phyloP scores from a whole-genome alignment of 75 land plant species.

The Larix kaempferi region DNA sequence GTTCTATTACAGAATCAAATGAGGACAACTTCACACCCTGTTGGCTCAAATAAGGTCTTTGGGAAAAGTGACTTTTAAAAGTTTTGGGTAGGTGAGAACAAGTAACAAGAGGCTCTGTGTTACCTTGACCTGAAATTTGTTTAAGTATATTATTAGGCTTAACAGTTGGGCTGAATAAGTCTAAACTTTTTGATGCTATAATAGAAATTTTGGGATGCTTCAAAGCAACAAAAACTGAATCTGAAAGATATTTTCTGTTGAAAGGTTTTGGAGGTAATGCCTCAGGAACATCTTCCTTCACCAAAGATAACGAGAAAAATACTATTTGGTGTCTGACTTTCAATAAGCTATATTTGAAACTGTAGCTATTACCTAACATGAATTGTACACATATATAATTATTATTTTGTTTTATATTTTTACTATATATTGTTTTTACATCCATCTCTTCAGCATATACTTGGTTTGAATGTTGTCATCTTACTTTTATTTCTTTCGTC shows the following conservation, averaged over 20 bases:
- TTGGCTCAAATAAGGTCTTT: neutral
- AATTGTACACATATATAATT: neutral
- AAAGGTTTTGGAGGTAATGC: conserved; percentile 54
- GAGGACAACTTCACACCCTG: too few relatives aligned
- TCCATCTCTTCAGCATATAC: too few relatives aligned
- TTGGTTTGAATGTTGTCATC: too few relatives aligned
- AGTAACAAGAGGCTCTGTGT: neutral
- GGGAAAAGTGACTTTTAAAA: conserved; percentile 26
- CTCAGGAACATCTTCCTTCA: conserved; percentile 72
- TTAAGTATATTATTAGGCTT: neutral
- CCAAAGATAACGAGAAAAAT: neutral
- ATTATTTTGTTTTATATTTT: neutral
- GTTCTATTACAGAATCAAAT: too few relatives aligned
- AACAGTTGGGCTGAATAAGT: neutral
- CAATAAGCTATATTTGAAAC: too few relatives aligned
- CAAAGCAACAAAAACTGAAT: neutral
- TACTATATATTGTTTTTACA: too few relatives aligned
- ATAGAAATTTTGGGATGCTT: neutral
- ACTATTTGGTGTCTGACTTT: too few relatives aligned
- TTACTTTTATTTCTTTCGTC: too few relatives aligned
- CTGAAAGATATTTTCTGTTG: conserved; percentile 10
- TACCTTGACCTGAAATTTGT: too few relatives aligned
- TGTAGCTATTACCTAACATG: neutral
- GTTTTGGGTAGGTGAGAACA: conserved; percentile 29
- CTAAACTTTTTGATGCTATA: neutral